Evolutionary conservation across 2,329 filamentous ascomycete genomes (phyloP), one percentile per base, ranked within the genome.

Genomic region (Lecanosticta acicola): DNA sequence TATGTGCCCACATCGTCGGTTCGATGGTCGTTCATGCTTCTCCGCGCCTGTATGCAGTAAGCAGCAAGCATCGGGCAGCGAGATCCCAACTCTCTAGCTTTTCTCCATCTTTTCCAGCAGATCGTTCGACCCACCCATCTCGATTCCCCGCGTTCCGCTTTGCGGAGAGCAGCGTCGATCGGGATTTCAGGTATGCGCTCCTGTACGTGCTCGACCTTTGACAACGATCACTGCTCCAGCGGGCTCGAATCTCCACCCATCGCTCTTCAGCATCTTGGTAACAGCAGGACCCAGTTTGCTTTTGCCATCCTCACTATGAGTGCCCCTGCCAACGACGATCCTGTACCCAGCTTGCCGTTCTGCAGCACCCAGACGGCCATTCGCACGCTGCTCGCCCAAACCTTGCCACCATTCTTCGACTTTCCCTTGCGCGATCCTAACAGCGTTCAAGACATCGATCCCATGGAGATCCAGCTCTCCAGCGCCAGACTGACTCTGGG

Each of bases 201-300:
- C 48, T 17, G n/a, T 37, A 19, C 41, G 41, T 10, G 40, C 24
- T 26, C 46, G 43, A 0, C 90, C 90, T 9, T 71, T 80, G 13
- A 96, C 79, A 40, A 82, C 69, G 59, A 91, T 77, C 32, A 79
- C 77, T 0, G 89, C 90, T 20, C 79, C 81, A 35, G 81, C 76
- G 36, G 85, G 75, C 62, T 88, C 79, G 26, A 93, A 72, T 62
- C 79, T 88, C 91, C 91, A 97, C 0, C 89, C 89, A 49, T 91
- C 86, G 36, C 79, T 76, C 32, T 82, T 75, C 34, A 97, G 71
- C 61, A 82, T 83, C 59, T 80, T 83, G 38, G 78, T 82, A n/a
- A 97, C 89, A 13, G 85, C 85, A 46, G 84, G 84, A 3, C 89
- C 84, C 48, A 97, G 66, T 55, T 80, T 82, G 1, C 85, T 87